Evolutionary conservation across 139 green algal genomes (phyloP), one percentile per base, ranked within the genome.

Genomic region (Gonium pectorale): DNA sequence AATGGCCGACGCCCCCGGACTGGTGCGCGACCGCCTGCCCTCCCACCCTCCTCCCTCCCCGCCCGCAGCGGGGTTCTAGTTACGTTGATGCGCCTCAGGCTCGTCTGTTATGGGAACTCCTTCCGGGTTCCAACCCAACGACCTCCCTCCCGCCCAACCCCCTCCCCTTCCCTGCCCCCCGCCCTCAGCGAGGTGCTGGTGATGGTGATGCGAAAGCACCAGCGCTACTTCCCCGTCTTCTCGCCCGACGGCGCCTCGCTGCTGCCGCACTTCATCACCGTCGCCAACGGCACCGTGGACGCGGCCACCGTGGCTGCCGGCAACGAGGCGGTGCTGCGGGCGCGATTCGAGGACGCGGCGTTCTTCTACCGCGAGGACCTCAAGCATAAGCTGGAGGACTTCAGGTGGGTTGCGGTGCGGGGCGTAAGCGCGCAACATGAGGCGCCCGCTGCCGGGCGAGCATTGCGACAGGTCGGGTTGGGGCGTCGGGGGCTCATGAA

Each of bases 181-280:
- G 44, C 69, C 51, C 64, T 72, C 87, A 96, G 92, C 54, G 97
- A 99, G 80, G 94, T 99, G 69, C 91, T 99, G 40, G 95, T 98
- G 26, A 99, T 96, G 91, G 96, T 98, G 31, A 99, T 99, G 97
- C 92, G 93, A 68, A 99, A 99, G 95, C 97, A 99, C 90, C 97
- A 99, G 95, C 93, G 97, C 63, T 99, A 99, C 90, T 99, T 99
- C 91, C 97, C 97, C 0, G 93, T 99, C 21, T 94, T 95, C 79
- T 21, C 83, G 21, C 17, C 80, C 26, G 38, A 67, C 37, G 67
- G 29, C 37, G 29, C 41, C 24, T 33, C 52, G 31, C 93, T 99
- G 63, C 87, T 98, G 70, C 95, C 97, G 0, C 19, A 86, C 81
- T 99, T 99, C 80, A 89, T 99, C 35, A 98, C 97, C 1, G 95